These are phyloP conservation scores for Pelargonium myrrhifolium DNA, from an alignment of 441 rosid species.

Conservation along the genomic window DNA sequence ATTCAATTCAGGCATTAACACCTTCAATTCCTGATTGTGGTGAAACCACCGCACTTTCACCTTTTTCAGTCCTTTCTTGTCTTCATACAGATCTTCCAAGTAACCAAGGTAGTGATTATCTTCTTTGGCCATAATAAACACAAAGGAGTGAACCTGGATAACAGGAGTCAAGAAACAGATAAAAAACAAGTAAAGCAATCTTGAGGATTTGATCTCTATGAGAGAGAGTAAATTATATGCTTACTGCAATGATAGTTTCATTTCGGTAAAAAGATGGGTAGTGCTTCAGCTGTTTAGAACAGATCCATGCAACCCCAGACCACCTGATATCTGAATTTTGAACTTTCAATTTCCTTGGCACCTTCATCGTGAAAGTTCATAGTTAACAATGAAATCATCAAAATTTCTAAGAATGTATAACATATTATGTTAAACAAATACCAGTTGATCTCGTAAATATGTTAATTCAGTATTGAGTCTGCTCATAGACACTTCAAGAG, in stretches of 20 bases:
- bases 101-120: slow-evolving; percentile 75
- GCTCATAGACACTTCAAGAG: slow-evolving; percentile 37
- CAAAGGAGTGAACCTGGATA: slow-evolving; percentile 79
- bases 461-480: slow-evolving; percentile 13
- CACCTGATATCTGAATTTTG: slow-evolving; percentile 67
- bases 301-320: slow-evolving; percentile 78
- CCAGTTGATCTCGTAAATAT: slow-evolving; percentile 23
- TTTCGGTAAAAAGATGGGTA: slow-evolving; percentile 78
- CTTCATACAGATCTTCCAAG: slow-evolving; percentile 96
- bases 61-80: slow-evolving; percentile 84
- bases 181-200: slow-evolving; percentile 6
- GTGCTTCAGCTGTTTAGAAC: slow-evolving; percentile 91
- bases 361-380: slow-evolving; percentile 38
- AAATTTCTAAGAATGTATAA: slow-evolving; percentile 11
- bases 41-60: slow-evolving; percentile 98
- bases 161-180: slow-evolving; percentile 14
- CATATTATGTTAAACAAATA: slow-evolving; percentile 13
- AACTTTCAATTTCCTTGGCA: slow-evolving; percentile 36
- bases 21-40: slow-evolving; percentile 79
- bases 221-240: slow-evolving; percentile 19
- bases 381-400: slow-evolving; percentile 10
- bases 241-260: slow-evolving; percentile 72
- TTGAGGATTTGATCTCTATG: slow-evolving; percentile 4
- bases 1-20: slow-evolving; percentile 52
- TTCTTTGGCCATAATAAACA: slow-evolving; percentile 84